phyloP scores from a whole-genome alignment of 129 eudicot genomes.

The carrot (Daucus carota) region DNA sequence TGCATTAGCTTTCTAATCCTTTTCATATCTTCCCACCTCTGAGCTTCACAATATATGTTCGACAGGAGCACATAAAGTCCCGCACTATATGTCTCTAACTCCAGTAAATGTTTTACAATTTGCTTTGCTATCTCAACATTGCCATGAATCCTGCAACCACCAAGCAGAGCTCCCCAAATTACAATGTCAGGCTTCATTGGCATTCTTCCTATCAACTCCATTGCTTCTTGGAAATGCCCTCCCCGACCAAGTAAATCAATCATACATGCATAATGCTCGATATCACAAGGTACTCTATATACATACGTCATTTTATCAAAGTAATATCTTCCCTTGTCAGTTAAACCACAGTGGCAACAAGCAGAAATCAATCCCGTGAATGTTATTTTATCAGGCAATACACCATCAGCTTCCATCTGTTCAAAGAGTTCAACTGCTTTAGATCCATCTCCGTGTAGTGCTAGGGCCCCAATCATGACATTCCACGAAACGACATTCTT shows the following conservation, averaged over 20 bases:
- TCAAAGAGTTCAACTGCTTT: constrained; percentile 28
- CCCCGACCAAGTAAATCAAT: constrained; percentile 34
- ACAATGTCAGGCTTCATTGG: constrained; percentile 26
- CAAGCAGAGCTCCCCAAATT: constrained; percentile 33
- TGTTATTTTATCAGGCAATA: constrained; percentile 25
- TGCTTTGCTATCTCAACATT: constrained; percentile 20
- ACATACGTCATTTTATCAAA: constrained; percentile 18
- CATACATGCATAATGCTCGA: constrained; percentile 36
- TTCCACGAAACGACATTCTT: constrained; percentile 34
- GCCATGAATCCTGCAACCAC: constrained; percentile 29
- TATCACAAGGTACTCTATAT: constrained; percentile 20
- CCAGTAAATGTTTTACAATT: constrained; percentile 26
- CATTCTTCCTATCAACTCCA: constrained; percentile 24
- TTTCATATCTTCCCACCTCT: constrained; percentile 25
- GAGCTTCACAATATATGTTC: constrained; percentile 27
- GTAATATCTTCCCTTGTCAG: constrained; percentile 18
- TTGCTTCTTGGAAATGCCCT: constrained; percentile 27
- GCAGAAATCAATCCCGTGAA: constrained; percentile 31
- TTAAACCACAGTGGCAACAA: constrained; percentile 31
- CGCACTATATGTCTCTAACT: constrained; percentile 21
- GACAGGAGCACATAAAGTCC: constrained; percentile 34
- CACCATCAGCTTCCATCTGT: constrained; percentile 21
- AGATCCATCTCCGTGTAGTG: constrained; percentile 24
- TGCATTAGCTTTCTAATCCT: constrained; percentile 31
- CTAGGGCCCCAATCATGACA: constrained; percentile 23